A percentile compares a stretch with the other conserved stretches of the same genome.
Conservation (phyloP, 495 filamentous ascomycete genomes). For the Xylaria bambusicola region DNA sequence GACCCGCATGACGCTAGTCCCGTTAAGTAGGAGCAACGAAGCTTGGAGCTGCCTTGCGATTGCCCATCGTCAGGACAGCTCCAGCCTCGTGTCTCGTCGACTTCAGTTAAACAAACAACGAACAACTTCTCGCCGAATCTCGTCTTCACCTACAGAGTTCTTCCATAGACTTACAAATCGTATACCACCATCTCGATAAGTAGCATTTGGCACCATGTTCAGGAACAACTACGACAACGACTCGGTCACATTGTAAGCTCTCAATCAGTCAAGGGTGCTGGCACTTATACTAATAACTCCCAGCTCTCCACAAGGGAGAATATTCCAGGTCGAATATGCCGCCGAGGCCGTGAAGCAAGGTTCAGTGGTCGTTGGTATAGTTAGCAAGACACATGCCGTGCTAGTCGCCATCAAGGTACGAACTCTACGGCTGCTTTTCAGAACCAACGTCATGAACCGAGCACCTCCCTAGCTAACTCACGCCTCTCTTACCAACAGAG, state of each 20-base stretch:
- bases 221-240: slow-evolving; percentile 99
- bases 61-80: slow-evolving; percentile 18
- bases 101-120: slow-evolving; percentile 18
- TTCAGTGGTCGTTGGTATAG: slow-evolving; percentile 93
- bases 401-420: slow-evolving; percentile 93
- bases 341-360: slow-evolving; percentile 98
- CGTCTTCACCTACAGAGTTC: neutral
- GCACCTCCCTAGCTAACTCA: slow-evolving; percentile 10
- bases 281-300: slow-evolving; percentile 16
- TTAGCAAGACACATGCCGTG: slow-evolving; percentile 96
- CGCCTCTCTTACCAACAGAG: slow-evolving; percentile 56
- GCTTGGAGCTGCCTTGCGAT: slow-evolving; percentile 38
- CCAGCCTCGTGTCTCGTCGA: slow-evolving; percentile 29
- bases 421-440: neutral
- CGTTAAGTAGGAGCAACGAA: slow-evolving; percentile 33
- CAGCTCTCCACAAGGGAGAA: slow-evolving; percentile 97
- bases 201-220: slow-evolving; percentile 71
- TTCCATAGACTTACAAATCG: neutral
- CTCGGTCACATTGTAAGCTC: slow-evolving; percentile 92
- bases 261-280: slow-evolving; percentile 24
- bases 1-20: slow-evolving; percentile 25
- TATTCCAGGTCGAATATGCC: slow-evolving; percentile 99
- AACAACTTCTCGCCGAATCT: slow-evolving; percentile 6
- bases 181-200: neutral
- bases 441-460: neutral